Evolutionary conservation across 371 early-diverging fungal species (phyloP).

Genomic region (Lichtheimia hyalospora): DNA sequence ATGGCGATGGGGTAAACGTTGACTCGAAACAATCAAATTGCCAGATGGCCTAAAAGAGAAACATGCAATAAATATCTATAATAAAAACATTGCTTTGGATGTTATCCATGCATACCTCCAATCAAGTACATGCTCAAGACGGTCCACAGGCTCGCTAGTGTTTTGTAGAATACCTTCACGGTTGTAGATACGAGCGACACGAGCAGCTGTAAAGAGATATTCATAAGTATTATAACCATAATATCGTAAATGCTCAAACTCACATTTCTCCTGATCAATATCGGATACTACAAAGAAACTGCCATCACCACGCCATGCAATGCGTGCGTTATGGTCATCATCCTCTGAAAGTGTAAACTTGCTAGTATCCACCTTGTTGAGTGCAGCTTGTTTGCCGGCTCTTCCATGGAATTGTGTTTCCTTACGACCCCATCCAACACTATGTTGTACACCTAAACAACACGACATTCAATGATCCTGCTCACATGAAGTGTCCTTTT

Average conservation of each 20-base stretch:
- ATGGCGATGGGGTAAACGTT: slow-evolving; percentile 79
- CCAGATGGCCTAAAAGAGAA: slow-evolving; percentile 73
- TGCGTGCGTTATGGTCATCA: slow-evolving; percentile 74
- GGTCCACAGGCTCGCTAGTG: slow-evolving; percentile 79
- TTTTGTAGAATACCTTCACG: slow-evolving; percentile 84
- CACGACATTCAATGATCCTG: neutral
- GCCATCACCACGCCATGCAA: slow-evolving; percentile 95
- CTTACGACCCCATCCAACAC: slow-evolving; percentile 96
- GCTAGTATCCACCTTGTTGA: slow-evolving; percentile 51
- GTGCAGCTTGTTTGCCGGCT: slow-evolving; percentile 81
- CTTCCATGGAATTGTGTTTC: slow-evolving; percentile 98
- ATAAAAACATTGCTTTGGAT: too few relatives aligned
- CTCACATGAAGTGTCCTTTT: too few relatives aligned
- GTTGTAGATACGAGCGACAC: slow-evolving; percentile 80
- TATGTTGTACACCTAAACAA: slow-evolving; percentile 62
- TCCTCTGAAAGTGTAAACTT: slow-evolving; percentile 60
- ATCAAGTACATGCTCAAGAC: slow-evolving; percentile 78
- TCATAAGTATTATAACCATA: neutral
- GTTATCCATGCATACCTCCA: slow-evolving; percentile 59
- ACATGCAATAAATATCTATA: neutral
- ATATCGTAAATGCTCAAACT: neutral
- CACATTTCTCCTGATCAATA: slow-evolving; percentile 61
- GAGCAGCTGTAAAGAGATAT: slow-evolving; percentile 33
- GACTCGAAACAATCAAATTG: slow-evolving; percentile 84
- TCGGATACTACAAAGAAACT: slow-evolving; percentile 74